Evolutionary conservation across 2,329 filamentous ascomycete genomes (phyloP).

Genomic region (Fusarium miscanthi): DNA sequence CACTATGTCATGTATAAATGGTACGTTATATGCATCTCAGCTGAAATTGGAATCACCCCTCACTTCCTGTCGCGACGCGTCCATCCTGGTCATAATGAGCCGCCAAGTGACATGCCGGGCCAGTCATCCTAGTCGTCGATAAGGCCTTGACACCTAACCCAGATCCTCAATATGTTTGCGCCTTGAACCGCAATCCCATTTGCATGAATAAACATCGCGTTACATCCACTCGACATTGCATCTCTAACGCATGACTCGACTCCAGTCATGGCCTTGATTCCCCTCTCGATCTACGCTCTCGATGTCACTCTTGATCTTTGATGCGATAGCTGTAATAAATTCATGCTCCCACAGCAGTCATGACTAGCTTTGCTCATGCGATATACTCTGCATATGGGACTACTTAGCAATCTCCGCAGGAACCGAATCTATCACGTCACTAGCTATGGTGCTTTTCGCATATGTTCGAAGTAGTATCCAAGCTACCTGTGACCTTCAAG

Average conservation of each 20-base stretch:
- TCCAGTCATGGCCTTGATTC: slow-evolving; percentile 7
- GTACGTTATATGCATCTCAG: slow-evolving; percentile 6
- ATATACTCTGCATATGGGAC: neutral
- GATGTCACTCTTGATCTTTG: neutral
- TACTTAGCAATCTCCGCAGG: neutral
- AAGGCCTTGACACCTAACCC: neutral
- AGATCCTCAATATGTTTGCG: neutral
- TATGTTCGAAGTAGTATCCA: no score
- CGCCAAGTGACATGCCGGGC: neutral
- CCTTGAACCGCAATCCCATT: slow-evolving; percentile 18
- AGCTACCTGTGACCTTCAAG: neutral
- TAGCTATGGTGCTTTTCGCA: neutral
- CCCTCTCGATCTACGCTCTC: slow-evolving; percentile 6
- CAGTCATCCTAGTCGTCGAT: slow-evolving; percentile 14
- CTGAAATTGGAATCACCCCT: slow-evolving; percentile 19
- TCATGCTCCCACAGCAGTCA: neutral
- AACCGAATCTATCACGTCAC: neutral
- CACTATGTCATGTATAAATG: slow-evolving; percentile 4
- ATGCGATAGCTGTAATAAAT: neutral
- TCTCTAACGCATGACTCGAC: slow-evolving; percentile 23
- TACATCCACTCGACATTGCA: slow-evolving; percentile 26
- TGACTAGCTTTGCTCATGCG: neutral
- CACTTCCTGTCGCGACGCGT: slow-evolving; percentile 20
- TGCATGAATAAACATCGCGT: slow-evolving; percentile 20
- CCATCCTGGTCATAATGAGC: slow-evolving; percentile 16